Percentiles rank a stretch among this genome's conserved stretches.
Conservation (phyloP, 2,329 filamentous ascomycete genomes). For the Lecanosticta acicola region DNA sequence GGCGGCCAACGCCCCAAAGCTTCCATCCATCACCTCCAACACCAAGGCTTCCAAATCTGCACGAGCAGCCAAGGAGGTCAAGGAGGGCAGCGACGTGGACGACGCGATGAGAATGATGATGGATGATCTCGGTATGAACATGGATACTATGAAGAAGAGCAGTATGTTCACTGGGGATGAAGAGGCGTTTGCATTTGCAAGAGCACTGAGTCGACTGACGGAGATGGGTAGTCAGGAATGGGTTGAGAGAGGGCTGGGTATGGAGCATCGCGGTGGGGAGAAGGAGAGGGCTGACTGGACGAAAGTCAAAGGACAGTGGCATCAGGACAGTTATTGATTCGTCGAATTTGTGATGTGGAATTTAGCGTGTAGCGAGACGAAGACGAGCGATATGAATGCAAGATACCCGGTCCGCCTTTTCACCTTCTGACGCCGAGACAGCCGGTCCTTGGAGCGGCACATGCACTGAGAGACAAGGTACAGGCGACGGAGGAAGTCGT, state of each 20-base stretch:
- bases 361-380: too few relatives aligned
- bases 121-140: conserved; percentile 81
- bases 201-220: conserved; percentile 73
- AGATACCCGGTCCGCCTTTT: too few relatives aligned
- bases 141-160: conserved; percentile 75
- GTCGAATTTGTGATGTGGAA: too few relatives aligned
- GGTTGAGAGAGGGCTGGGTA: conserved; percentile 71
- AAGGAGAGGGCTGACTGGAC: conserved; percentile 60
- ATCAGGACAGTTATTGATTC: conserved; percentile 54
- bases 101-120: conserved; percentile 73
- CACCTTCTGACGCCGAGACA: too few relatives aligned
- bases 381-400: too few relatives aligned
- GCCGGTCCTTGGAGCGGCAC: too few relatives aligned
- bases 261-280: conserved; percentile 61
- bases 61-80: conserved; percentile 30
- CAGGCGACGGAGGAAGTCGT: too few relatives aligned
- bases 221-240: conserved; percentile 95
- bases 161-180: conserved; percentile 90
- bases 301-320: conserved; percentile 60
- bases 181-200: conserved; percentile 91
- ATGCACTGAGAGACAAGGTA: too few relatives aligned
- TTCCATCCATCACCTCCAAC: conserved; percentile 11
- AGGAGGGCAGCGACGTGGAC: conserved; percentile 45
- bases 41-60: conserved; percentile 19
- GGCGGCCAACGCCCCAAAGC: conserved; percentile 6